Conservation (phyloP, 164 flowering plant genomes). For the Macadamia integrifolia region DNA sequence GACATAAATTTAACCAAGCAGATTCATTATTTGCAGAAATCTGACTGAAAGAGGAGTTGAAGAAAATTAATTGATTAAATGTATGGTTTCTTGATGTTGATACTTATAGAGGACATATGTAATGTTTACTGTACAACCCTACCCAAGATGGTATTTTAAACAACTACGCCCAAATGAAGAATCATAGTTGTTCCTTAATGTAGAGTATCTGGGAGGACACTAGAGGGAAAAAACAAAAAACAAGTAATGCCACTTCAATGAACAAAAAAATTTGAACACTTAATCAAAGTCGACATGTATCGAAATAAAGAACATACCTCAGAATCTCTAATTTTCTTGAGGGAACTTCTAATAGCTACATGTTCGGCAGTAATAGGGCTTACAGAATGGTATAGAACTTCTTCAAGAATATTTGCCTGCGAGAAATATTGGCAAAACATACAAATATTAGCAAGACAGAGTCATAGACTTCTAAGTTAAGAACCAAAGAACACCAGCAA, state of each 20-base stretch:
- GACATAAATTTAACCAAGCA: conserved; percentile 8
- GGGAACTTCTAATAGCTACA: conserved; percentile 24
- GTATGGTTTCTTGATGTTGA: not conserved
- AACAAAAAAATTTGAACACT: not conserved
- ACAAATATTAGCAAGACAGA: conserved; percentile 4
- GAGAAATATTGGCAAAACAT: conserved; percentile 8
- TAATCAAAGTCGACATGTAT: not conserved
- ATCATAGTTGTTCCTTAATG: not conserved
- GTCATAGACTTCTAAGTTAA: not conserved
- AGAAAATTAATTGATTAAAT: not conserved
- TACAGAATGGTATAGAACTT: conserved; percentile 39
- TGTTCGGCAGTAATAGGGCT: conserved; percentile 27
- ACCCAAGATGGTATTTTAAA: too few species aligned
- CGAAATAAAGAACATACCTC: conserved; percentile 36
- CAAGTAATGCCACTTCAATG: not conserved
- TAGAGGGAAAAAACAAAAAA: not conserved
- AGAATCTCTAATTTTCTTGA: conserved; percentile 44
- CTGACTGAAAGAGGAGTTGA: not conserved
- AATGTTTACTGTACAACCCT: too few species aligned
- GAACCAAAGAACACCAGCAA: not conserved
- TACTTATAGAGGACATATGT: too few species aligned
- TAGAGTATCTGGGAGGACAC: not conserved
- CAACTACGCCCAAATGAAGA: too few species aligned
- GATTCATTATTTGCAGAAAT: not conserved
- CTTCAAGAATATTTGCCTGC: conserved; percentile 66